Conservation (phyloP, 73 alveolate species). For the Tetrahymena borealis region DNA sequence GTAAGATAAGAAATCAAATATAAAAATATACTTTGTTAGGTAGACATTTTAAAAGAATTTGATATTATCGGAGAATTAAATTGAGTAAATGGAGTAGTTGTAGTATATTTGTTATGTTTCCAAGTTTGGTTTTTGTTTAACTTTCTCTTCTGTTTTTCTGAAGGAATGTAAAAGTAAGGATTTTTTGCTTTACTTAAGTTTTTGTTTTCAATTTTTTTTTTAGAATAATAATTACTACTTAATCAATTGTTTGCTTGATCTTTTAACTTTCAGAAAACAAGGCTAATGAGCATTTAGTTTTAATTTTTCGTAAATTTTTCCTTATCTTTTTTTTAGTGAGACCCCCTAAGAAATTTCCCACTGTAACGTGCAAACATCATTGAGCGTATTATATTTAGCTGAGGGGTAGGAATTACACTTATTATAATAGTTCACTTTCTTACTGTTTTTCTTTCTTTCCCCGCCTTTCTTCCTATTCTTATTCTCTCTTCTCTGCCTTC, state of each 20-base stretch:
- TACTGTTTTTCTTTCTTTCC: neutral
- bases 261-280: neutral
- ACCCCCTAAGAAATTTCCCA: neutral
- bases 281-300: neutral
- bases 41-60: neutral
- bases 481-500: neutral
- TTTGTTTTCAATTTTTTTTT: neutral
- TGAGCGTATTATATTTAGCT: neutral
- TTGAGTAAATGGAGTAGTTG: neutral
- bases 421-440: neutral
- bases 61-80: neutral
- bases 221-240: neutral
- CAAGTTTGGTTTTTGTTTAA: neutral
- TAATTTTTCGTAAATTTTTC: neutral
- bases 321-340: neutral
- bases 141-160: neutral
- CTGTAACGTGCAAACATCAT: neutral
- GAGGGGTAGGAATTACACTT: neutral
- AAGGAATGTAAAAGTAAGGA: neutral
- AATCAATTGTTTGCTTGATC: neutral
- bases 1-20: neutral
- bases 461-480: neutral
- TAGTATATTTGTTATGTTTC: neutral
- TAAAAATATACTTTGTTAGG: neutral
- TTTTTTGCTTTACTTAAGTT: neutral